Evolutionary conservation across 2,329 filamentous ascomycete species (phyloP).

Genomic region (Dothistroma septosporum): DNA sequence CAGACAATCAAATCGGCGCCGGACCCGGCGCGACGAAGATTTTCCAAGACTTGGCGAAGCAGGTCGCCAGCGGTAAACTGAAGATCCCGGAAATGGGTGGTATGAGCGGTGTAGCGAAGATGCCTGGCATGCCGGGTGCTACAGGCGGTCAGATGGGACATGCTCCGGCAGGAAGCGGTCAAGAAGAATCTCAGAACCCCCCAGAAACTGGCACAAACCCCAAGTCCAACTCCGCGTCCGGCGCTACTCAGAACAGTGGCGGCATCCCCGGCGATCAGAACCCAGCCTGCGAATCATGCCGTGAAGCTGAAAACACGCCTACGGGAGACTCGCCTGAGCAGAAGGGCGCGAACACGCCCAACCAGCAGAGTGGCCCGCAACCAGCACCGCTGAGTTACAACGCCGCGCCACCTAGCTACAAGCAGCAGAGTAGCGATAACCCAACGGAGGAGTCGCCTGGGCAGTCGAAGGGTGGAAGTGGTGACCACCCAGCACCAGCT

Average conservation of each 20-base stretch:
- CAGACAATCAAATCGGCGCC: conserved; percentile 10
- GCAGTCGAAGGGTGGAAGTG: neutral
- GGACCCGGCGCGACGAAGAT: conserved; percentile 7
- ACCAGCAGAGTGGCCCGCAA: neutral
- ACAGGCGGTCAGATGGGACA: neutral
- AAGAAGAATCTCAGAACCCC: neutral
- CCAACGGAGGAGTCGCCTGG: neutral
- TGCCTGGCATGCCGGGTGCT: neutral
- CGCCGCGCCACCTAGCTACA: too few species aligned
- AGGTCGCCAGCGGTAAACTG: neutral
- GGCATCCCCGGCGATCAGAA: neutral
- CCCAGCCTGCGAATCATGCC: neutral
- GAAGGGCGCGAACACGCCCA: neutral
- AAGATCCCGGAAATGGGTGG: neutral
- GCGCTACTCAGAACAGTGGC: neutral
- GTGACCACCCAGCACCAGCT: neutral
- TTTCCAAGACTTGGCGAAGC: conserved; percentile 3
- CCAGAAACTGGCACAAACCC: neutral
- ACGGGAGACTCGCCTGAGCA: neutral
- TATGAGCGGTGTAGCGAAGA: neutral
- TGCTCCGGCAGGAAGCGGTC: too few species aligned
- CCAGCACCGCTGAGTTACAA: neutral
- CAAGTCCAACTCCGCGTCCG: neutral
- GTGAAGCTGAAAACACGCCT: neutral
- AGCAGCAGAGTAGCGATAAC: too few species aligned